These are phyloP conservation scores for Onygenales sp. DNA, from an alignment of 2,329 filamentous ascomycete genomes.

Conservation along the genomic window DNA sequence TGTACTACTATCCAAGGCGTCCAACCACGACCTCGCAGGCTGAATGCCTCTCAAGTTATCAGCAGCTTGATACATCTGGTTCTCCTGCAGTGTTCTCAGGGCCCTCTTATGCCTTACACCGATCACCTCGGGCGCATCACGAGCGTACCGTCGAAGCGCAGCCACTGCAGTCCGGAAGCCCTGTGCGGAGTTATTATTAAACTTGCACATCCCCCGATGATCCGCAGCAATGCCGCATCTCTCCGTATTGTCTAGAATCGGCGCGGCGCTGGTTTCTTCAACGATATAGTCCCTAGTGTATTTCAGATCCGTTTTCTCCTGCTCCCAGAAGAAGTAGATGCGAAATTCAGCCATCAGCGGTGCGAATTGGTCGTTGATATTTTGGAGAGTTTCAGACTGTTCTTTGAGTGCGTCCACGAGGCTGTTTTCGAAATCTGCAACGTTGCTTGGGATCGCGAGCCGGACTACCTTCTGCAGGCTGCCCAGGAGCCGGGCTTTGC, in stretches of 20 bases:
- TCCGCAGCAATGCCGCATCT: constrained; percentile 24
- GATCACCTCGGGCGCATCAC: constrained; percentile 2
- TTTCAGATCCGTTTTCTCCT: constrained; percentile 26
- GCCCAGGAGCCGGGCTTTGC: constrained; percentile 19
- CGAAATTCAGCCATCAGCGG: constrained; percentile 28
- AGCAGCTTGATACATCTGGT: neutral
- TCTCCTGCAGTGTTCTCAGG: neutral
- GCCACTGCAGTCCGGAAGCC: constrained; percentile 19
- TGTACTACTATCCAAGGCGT: neutral
- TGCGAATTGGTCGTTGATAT: constrained; percentile 30
- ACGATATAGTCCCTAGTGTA: constrained; percentile 25
- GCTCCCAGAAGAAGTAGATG: constrained; percentile 34
- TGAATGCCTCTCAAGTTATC: neutral
- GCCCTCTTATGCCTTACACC: neutral
- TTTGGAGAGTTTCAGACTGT: constrained; percentile 31
- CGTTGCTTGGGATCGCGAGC: constrained; percentile 17
- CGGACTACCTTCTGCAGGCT: constrained; percentile 21
- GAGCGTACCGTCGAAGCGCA: constrained; percentile 10
- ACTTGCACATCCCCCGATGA: constrained; percentile 23
- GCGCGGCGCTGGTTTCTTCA: constrained; percentile 20
- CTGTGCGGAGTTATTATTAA: constrained; percentile 16
- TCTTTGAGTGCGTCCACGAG: constrained; percentile 47
- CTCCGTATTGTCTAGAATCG: constrained; percentile 27
- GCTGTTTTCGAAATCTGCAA: constrained; percentile 27
- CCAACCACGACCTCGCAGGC: neutral